A percentile compares a stretch with the other conserved stretches of the same genome.
Conservation (phyloP, 768 basidiomycete species). For the Suillus subluteus region DNA sequence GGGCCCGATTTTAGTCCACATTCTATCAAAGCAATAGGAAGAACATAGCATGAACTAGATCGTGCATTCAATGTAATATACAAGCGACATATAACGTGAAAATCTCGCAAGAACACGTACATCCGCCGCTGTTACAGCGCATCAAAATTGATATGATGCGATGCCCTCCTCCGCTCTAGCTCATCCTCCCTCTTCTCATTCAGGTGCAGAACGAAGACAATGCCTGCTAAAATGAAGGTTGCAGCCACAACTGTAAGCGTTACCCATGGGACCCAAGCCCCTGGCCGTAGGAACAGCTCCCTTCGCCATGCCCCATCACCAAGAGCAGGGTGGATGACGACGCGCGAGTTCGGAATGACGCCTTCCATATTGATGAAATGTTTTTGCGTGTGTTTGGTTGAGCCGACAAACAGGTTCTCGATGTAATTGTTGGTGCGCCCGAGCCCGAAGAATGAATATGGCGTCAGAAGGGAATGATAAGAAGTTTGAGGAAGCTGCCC, state of each 20-base stretch:
- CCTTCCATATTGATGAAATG: slow-evolving; percentile 96
- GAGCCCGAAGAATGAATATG: slow-evolving; percentile 95
- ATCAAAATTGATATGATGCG: slow-evolving; percentile 98
- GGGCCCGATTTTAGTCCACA: not conserved
- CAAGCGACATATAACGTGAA: slow-evolving; percentile 9
- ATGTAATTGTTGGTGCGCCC: slow-evolving; percentile 99
- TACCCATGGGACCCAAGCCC: slow-evolving; percentile 98
- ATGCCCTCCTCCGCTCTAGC: slow-evolving; percentile 79
- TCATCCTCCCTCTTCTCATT: slow-evolving; percentile 98
- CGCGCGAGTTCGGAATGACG: slow-evolving; percentile 95
- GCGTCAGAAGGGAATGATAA: slow-evolving; percentile 87
- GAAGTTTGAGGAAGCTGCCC: slow-evolving; percentile 92
- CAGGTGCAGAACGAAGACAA: slow-evolving; percentile 86
- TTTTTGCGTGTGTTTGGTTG: slow-evolving; percentile 69
- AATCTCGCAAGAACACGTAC: slow-evolving; percentile 17
- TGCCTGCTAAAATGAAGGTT: slow-evolving; percentile 72
- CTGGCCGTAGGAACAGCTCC: slow-evolving; percentile 89
- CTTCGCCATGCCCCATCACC: slow-evolving; percentile 71
- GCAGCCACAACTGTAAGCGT: slow-evolving; percentile 83
- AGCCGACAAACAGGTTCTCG: slow-evolving; percentile 96
- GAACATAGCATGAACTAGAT: slow-evolving; percentile 8
- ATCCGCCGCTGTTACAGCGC: slow-evolving; percentile 60
- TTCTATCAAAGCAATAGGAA: not conserved
- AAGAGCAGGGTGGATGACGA: slow-evolving; percentile 86
- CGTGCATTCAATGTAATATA: slow-evolving; percentile 9